Base-by-base conservation (phyloP, 768 basidiomycete species). In the Dacryopinax spathularia region DNA sequence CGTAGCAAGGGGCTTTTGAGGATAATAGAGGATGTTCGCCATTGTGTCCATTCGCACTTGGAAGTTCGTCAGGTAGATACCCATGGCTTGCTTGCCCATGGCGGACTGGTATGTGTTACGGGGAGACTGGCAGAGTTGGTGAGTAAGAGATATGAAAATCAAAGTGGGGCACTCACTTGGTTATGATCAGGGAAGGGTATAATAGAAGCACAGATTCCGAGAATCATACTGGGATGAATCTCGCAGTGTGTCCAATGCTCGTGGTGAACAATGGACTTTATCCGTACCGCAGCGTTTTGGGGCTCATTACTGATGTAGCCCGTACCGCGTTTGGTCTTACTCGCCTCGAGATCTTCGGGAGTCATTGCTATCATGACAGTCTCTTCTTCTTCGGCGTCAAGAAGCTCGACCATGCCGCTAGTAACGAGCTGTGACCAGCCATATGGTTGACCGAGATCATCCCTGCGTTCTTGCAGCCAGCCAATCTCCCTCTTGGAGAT, bases 21-120 rank as follows among this genome's bases (percentile, higher is more conserved):
- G 95, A 73, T 99, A 99, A 75, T 96, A 99, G 44, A 99, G 81
- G 67, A 99, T 96, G 72, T 99, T 99, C 68, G 95, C 92, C 95
- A 98, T 98, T 10, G 96, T 99, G 74, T 99, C 95, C 92, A 98
- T 95, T 62, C 95, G 91, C 68, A 97, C 88, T 68, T 96, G 83
- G 81, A 95, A 99, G 75, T 98, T 99, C 34, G 95, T 98, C 34
- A 98, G 81, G 76, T 89, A 96, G 68, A 98, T 92, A 60, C 96
- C 95, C 95, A 99, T 99, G 12, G 95, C 95, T 84, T 99, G 95
- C 78, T 99, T 99, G 69, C 96, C 96, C 95, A 99, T 99, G 61
- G 95, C 95, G 44, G 95, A 98, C 77, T 99, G 95, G 72, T 99
- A 99, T 2, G 95, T 99, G 73, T 99, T 99, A 84, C 95, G 96